Percentiles rank a stretch among this genome's conserved stretches.
Conservation (phyloP, 2,329 filamentous ascomycete genomes). For the Venturiaceae sp. region DNA sequence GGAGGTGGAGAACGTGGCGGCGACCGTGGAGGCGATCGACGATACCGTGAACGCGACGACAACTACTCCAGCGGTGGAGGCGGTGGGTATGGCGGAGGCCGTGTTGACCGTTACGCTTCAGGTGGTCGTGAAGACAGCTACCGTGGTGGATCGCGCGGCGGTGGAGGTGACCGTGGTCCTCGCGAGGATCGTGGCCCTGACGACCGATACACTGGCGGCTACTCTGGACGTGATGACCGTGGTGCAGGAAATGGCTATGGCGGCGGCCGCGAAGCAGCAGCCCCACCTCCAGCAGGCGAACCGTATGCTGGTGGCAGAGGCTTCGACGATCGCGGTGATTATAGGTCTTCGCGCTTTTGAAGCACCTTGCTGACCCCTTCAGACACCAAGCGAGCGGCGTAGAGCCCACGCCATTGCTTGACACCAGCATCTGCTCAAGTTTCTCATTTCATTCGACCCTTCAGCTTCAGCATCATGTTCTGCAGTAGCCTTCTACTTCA, state of each 20-base stretch:
- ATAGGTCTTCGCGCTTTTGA: slow-evolving; percentile 18
- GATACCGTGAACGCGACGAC: slow-evolving; percentile 37
- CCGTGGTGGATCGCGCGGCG: slow-evolving; percentile 20
- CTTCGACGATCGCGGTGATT: slow-evolving; percentile 18
- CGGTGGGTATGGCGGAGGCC: slow-evolving; percentile 5
- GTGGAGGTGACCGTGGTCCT: slow-evolving; percentile 20
- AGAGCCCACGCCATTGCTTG: background rate
- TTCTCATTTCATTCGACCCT: background rate
- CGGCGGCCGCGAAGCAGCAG: slow-evolving; percentile 13
- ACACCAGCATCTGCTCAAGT: background rate
- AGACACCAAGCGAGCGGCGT: slow-evolving; percentile 15
- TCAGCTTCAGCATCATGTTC: background rate
- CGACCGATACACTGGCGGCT: slow-evolving; percentile 4
- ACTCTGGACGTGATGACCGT: slow-evolving; percentile 18
- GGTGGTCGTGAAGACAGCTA: slow-evolving; percentile 18
- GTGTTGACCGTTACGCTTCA: slow-evolving; percentile 8
- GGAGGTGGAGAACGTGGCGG: slow-evolving; percentile 40
- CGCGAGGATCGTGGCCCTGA: slow-evolving; percentile 14
- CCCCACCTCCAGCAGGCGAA: slow-evolving; percentile 13
- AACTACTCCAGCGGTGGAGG: slow-evolving; percentile 26
- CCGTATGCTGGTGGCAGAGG: slow-evolving; percentile 14
- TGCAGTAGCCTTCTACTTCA: background rate
- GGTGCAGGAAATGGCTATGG: slow-evolving; percentile 23
- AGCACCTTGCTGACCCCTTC: slow-evolving; percentile 14
- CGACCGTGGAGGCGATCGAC: slow-evolving; percentile 50